phyloP scores from a whole-genome alignment of 2,329 filamentous ascomycete genomes.

The Colletotrichum spaethianum region DNA sequence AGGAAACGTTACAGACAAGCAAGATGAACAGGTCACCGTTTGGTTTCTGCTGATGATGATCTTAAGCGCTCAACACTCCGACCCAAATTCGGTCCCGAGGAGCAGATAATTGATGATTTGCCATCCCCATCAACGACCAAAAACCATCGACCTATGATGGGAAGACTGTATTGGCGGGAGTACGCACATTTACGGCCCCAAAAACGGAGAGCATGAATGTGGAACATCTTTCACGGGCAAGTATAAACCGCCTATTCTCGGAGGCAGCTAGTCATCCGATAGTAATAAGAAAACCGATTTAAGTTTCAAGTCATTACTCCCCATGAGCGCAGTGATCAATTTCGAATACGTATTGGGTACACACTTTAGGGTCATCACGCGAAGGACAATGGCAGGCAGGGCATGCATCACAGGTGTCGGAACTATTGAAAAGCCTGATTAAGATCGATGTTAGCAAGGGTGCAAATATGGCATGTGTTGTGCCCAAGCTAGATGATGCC shows the following conservation, averaged over 20 bases:
- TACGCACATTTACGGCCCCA: no score
- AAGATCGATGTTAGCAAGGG: conserved; percentile 8
- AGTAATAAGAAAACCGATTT: no score
- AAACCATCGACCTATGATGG: background rate
- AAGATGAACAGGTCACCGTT: background rate
- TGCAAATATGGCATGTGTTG: background rate
- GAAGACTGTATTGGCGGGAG: background rate
- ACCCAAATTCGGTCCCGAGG: background rate
- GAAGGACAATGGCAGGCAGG: no score
- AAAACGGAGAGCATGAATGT: background rate
- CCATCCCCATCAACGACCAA: no score
- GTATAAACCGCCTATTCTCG: rapidly evolving
- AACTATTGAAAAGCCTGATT: background rate
- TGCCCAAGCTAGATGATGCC: background rate
- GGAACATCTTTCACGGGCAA: background rate
- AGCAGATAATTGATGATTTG: background rate
- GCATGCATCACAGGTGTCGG: no score
- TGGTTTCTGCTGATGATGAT: no score
- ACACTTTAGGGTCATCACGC: background rate
- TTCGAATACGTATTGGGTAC: background rate
- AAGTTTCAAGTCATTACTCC: background rate
- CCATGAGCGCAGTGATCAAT: background rate
- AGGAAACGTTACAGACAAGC: background rate
- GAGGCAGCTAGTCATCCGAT: background rate
- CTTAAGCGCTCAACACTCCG: background rate